Percentiles rank a stretch among this genome's conserved stretches.
Conservation (phyloP, 2,329 filamentous ascomycete species). For the Alternaria sp. region DNA sequence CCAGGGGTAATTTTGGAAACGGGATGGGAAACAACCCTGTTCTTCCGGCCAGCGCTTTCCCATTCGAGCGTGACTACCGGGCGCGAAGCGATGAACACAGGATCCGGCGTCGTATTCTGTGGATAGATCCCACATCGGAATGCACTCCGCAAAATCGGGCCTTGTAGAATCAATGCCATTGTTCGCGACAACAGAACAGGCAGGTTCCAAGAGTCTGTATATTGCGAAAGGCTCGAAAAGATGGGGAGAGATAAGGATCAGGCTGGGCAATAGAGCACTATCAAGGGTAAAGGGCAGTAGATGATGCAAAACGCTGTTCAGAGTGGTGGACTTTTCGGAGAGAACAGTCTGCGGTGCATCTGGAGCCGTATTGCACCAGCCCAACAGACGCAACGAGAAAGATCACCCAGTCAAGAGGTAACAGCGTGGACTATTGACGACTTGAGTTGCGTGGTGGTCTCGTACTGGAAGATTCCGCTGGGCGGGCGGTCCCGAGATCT, state of each 20-base stretch:
- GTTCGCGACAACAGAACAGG: neutral
- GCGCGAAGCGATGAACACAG: conserved; percentile 2
- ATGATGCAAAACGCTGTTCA: neutral
- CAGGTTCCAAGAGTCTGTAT: neutral
- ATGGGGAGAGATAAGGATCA: neutral
- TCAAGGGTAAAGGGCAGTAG: neutral
- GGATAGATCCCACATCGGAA: neutral
- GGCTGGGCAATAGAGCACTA: neutral
- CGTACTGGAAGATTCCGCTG: neutral
- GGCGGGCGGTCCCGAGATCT: neutral
- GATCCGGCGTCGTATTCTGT: neutral
- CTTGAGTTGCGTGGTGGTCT: neutral
- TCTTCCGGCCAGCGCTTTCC: neutral
- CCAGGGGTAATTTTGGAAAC: neutral
- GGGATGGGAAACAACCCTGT: neutral
- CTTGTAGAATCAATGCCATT: neutral
- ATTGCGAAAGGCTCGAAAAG: neutral
- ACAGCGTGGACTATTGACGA: neutral
- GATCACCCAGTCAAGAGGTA: too few species aligned
- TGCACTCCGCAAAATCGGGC: neutral
- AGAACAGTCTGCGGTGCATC: neutral
- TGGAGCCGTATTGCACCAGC: neutral
- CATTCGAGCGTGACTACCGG: neutral
- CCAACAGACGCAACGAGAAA: neutral
- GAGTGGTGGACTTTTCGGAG: neutral